Evolutionary conservation across 441 rosid genomes (phyloP).

Genomic region (Euphorbia schlechtendalii): DNA sequence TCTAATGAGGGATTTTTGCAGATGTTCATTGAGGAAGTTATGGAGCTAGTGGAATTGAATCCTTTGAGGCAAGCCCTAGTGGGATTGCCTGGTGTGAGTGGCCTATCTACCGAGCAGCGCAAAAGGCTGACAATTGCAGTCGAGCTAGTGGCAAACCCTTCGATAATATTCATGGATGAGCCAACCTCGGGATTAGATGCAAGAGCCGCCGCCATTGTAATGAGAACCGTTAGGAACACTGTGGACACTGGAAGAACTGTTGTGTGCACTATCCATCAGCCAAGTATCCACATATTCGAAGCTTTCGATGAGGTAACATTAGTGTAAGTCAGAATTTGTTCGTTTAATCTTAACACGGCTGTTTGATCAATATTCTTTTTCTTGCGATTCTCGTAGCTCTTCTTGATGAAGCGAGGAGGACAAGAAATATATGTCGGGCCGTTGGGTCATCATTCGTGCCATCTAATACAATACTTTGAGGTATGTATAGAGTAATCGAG

Average conservation of each 20-base stretch:
- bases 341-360: too few species aligned
- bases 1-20: neutral
- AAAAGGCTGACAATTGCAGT: slow-evolving; percentile 35
- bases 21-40: slow-evolving; percentile 29
- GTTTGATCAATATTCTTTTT: neutral
- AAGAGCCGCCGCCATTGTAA: slow-evolving; percentile 36
- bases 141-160: slow-evolving; percentile 34
- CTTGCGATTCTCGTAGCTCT: too few species aligned
- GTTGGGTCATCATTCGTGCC: slow-evolving; percentile 53
- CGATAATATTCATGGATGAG: slow-evolving; percentile 35
- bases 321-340: too few species aligned
- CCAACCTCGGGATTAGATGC: slow-evolving; percentile 37
- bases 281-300: slow-evolving; percentile 16
- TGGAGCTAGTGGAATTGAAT: slow-evolving; percentile 31
- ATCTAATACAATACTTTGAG: slow-evolving; percentile 60
- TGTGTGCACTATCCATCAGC: slow-evolving; percentile 37
- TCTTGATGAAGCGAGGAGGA: slow-evolving; percentile 72
- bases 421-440: slow-evolving; percentile 76
- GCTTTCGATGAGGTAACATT: slow-evolving; percentile 7
- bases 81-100: slow-evolving; percentile 29
- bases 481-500: too few species aligned
- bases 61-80: slow-evolving; percentile 24
- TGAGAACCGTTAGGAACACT: too few species aligned
- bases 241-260: slow-evolving; percentile 33
- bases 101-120: slow-evolving; percentile 33